Base-by-base conservation (phyloP, 1,139 yeast species). In the Dujonia santamariae region DNA sequence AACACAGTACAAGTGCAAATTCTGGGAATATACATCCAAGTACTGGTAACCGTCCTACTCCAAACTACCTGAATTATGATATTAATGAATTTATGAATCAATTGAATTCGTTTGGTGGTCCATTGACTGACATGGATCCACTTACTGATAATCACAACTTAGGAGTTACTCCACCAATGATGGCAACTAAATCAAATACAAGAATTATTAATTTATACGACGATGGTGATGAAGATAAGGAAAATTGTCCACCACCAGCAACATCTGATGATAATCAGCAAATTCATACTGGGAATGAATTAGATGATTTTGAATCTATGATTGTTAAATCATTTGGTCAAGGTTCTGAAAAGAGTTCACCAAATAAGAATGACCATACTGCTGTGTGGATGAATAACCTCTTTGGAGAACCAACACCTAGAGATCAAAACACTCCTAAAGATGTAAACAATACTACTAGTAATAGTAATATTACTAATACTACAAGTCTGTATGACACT, bases 51-150 rank as follows among this genome's bases (percentile, higher is more conserved):
- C 43, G 39, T 17, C 44, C 44, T 19, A 52, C 62, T 3, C 63
- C 68, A 8, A 36, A 36, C 14, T 36, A 32, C 22, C 38, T 19
- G 1, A 70, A 66, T 30, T 61, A 61, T 41, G 76, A 67, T 29
- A 47, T 70, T 26, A 64, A 67, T 41, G 78, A 72, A 30, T 63
- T 73, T 48, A 61, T 71, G 52, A 66, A 66, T 42, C 78, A 72
- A 46, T 48, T 72, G 36, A 72, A 71, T 39, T 56, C 61, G 26
- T 69, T 63, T 39, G 75, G 76, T 17, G 78, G 77, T 0, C 80
- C 80, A 7, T 55, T 73, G 41, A 74, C 80, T 3, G 80, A 74
- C 44, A 72, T 74, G 24, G 80, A 74, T 49, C 74, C 74, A 3
- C 52, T 68, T 32, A 61, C 57, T 34, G 67, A 63, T 26, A 45